Base-by-base conservation (phyloP, 106 monocot genomes). In the Dendrobium officinale region DNA sequence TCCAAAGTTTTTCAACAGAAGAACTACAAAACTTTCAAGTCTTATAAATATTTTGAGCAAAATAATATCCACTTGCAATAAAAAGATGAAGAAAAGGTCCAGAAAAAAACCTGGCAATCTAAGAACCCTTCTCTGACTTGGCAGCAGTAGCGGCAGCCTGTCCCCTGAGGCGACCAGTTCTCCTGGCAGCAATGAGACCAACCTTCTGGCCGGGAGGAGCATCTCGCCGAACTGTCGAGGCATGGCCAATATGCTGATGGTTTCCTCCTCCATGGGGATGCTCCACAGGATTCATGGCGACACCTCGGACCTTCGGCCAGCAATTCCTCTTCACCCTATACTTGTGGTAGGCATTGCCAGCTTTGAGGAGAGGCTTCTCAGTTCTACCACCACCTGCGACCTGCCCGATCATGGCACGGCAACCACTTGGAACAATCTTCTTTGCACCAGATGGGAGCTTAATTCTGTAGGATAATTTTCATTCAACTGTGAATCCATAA, bases 301-400 rank as follows among this genome's bases (percentile, higher is more conserved):
- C 89, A 89, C 89, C 89, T 77, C 89, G 82, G 24, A 89, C 89
- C 89, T 89, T 89, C 27, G 89, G 89, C 89, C 89, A 89, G 80
- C 86, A 89, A 80, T 89, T 89, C 22, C 89, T 86, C 89, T 89
- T 89, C 77, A 89, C 89, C 1, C 89, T 51, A 82, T 82, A 89
- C 82, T 89, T 88, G 81, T 85, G 85, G 73, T 85, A 85, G 41
- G 85, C 85, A 74, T 85, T 85, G 31, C 85, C 85, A 3, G 85
- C 85, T 47, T 87, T 87, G 56, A 87, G 87, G n/a, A 87, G 79
- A 10, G 83, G 83, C 73, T 86, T 86, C 80, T 86, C 86, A 2
- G 86, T 86, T 33, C 86, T 83, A 4, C 86, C 86, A 0, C 84
- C 84, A 17, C 84, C 84, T 3, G 84, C 84, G 40, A 84, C 84